phyloP scores from a whole-genome alignment of 306 rosid species.

The Echinosophora koreensis region DNA sequence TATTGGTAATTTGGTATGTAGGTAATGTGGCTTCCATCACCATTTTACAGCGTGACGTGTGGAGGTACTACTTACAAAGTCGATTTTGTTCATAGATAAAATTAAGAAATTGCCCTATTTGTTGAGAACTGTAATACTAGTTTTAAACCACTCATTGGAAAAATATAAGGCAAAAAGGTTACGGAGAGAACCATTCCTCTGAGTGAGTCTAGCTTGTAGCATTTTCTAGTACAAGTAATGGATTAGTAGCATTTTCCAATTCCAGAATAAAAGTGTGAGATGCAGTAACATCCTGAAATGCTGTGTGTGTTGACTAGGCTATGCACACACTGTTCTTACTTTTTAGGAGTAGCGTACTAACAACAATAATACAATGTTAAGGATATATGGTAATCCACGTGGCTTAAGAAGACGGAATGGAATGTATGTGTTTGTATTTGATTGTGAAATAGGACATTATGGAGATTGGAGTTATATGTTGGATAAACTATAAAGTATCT shows the following conservation, averaged over 20 bases:
- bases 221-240: slow-evolving; percentile 27
- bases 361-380: slow-evolving; percentile 1
- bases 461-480: not conserved
- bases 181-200: not conserved
- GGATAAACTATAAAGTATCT: too few species aligned
- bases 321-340: slow-evolving; percentile 11
- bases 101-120: slow-evolving; percentile 15
- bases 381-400: not conserved
- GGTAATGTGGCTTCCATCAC: not conserved
- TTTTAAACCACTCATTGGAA: not conserved
- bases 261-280: not conserved
- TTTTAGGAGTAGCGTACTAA: slow-evolving; percentile 32
- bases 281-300: slow-evolving; percentile 1
- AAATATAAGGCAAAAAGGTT: too few species aligned
- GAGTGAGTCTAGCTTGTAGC: not conserved
- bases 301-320: slow-evolving; percentile 28
- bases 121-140: slow-evolving; percentile 3
- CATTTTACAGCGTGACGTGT: not conserved
- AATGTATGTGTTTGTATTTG: not conserved
- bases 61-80: not conserved
- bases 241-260: not conserved
- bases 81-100: not conserved
- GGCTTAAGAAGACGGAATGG: slow-evolving; percentile 31
- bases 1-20: not conserved
- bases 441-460: not conserved